Percentiles rank a stretch among this genome's conserved stretches.
These are phyloP conservation scores for Saxispiralis lemnorum DNA, from an alignment of 495 filamentous ascomycete genomes.

Conservation along the genomic window DNA sequence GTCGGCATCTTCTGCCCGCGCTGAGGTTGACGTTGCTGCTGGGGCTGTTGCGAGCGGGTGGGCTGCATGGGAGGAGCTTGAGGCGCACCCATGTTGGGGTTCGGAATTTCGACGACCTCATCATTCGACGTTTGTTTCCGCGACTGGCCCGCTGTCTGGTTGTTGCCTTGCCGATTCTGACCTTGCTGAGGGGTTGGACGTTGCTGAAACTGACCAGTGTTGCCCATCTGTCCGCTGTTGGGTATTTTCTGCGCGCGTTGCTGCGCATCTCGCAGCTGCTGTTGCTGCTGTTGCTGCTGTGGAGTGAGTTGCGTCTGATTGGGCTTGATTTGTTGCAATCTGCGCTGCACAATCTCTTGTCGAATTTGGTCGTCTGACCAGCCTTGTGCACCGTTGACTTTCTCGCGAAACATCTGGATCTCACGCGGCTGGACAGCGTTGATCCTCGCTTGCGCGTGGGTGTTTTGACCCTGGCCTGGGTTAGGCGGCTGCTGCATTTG, in stretches of 20 bases:
- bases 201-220: slow-evolving; percentile 17
- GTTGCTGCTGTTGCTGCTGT: slow-evolving; percentile 15
- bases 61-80: slow-evolving; percentile 23
- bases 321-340: too few relatives aligned
- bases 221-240: slow-evolving; percentile 8
- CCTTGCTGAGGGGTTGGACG: slow-evolving; percentile 8
- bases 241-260: slow-evolving; percentile 12
- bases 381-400: slow-evolving; percentile 21
- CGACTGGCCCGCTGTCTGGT: slow-evolving; percentile 19
- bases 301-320: slow-evolving; percentile 7
- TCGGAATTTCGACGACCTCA: slow-evolving; percentile 40
- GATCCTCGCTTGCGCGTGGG: slow-evolving; percentile 6
- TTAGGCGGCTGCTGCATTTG: slow-evolving; percentile 14
- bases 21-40: not conserved
- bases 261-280: slow-evolving; percentile 19
- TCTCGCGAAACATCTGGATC: slow-evolving; percentile 11
- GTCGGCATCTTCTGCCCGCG: not conserved
- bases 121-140: slow-evolving; percentile 39
- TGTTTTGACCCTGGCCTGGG: slow-evolving; percentile 1
- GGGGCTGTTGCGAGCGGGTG: slow-evolving; percentile 21
- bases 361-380: slow-evolving; percentile 39
- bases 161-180: slow-evolving; percentile 10
- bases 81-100: slow-evolving; percentile 23
- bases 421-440: too few relatives aligned
- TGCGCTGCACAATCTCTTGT: slow-evolving; percentile 23